Evolutionary conservation across 768 basidiomycete genomes (phyloP).

Genomic region (button mushroom (Agaricus bisporus)): DNA sequence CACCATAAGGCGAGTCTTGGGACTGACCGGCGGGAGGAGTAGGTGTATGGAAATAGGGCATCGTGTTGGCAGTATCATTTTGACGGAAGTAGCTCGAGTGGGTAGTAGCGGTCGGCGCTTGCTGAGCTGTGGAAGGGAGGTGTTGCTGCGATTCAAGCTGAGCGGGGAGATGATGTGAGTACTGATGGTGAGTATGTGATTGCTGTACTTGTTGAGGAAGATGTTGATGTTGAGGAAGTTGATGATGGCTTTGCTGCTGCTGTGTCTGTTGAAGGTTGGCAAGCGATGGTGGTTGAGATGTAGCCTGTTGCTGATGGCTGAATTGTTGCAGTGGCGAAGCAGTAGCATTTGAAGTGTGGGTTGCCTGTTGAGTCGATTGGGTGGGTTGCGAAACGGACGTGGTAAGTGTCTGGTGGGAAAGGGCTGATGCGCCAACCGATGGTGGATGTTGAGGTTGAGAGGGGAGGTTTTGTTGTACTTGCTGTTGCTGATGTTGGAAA

Average conservation of each 20-base stretch:
- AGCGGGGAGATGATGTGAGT: slow-evolving; percentile 58
- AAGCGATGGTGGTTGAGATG: slow-evolving; percentile 20
- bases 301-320: slow-evolving; percentile 31
- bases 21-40: slow-evolving; percentile 65
- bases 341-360: slow-evolving; percentile 22
- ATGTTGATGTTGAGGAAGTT: slow-evolving; percentile 33
- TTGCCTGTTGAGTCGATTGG: slow-evolving; percentile 21
- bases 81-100: slow-evolving; percentile 67
- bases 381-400: slow-evolving; percentile 35
- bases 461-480: slow-evolving; percentile 24
- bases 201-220: slow-evolving; percentile 39
- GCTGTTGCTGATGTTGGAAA: slow-evolving; percentile 38
- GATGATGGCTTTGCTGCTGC: slow-evolving; percentile 23
- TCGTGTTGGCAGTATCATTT: slow-evolving; percentile 35
- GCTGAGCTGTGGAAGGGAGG: slow-evolving; percentile 33
- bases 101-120: slow-evolving; percentile 31
- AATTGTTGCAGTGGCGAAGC: slow-evolving; percentile 37
- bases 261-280: slow-evolving; percentile 25
- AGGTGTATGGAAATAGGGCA: slow-evolving; percentile 71
- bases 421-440: slow-evolving; percentile 18
- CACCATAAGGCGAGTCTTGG: slow-evolving; percentile 57
- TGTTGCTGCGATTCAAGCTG: slow-evolving; percentile 33
- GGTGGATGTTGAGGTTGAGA: slow-evolving; percentile 25
- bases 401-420: slow-evolving; percentile 26
- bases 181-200: slow-evolving; percentile 44